phyloP scores from a whole-genome alignment of 2,329 filamentous ascomycete genomes.

The Sporothrix globosa region DNA sequence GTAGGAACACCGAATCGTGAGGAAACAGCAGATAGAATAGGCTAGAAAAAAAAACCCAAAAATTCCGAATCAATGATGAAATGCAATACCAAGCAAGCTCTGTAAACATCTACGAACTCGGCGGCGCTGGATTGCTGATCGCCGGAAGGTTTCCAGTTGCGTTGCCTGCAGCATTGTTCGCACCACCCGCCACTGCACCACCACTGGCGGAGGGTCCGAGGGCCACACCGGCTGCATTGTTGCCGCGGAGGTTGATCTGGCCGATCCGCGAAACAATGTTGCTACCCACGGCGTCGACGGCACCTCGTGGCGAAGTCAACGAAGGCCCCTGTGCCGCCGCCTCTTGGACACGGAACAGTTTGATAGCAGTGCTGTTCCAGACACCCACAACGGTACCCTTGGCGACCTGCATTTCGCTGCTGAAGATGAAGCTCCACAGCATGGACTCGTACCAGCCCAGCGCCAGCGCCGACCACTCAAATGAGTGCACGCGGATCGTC shows the following conservation, averaged over 20 bases:
- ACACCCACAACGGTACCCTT: conserved; percentile 87
- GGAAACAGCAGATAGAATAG: neutral
- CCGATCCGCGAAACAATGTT: conserved; percentile 87
- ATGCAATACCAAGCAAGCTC: neutral
- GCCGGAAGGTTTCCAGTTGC: neutral
- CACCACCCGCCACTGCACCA: neutral
- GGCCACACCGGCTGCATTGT: conserved; percentile 33
- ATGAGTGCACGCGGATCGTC: conserved; percentile 76
- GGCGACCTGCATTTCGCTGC: conserved; percentile 82
- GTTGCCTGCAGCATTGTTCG: too few species aligned
- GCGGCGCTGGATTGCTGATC: neutral
- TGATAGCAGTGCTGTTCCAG: conserved; percentile 89
- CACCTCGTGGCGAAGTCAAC: conserved; percentile 80
- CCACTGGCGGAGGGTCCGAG: conserved; percentile 1
- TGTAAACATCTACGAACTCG: neutral
- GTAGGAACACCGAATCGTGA: neutral
- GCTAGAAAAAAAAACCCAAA: neutral
- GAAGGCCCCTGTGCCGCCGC: conserved; percentile 78
- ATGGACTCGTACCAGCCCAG: conserved; percentile 96
- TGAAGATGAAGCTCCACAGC: conserved; percentile 91
- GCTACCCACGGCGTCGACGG: conserved; percentile 89
- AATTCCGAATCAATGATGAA: neutral
- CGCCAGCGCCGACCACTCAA: conserved; percentile 89
- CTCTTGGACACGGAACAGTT: conserved; percentile 87
- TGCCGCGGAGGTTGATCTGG: conserved; percentile 70